Percentiles rank a stretch among this genome's conserved stretches.
phyloP scores from a whole-genome alignment of 139 green algal genomes.

The Chlamydomonas schloesseri region DNA sequence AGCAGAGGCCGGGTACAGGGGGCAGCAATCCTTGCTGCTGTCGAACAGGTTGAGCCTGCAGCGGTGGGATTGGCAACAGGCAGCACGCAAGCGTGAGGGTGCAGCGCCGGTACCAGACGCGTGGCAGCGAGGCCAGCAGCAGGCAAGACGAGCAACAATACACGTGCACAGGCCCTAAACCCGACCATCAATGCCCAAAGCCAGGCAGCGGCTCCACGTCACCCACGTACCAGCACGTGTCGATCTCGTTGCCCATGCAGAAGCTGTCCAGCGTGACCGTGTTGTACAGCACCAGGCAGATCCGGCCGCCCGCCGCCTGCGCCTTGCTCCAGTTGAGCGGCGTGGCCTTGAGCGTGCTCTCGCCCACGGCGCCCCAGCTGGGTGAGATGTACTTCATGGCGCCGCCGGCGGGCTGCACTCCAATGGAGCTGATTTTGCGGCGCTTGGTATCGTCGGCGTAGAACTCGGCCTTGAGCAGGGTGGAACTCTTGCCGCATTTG shows the following conservation, averaged over 20 bases:
- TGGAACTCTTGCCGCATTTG: not conserved
- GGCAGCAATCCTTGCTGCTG: conserved; percentile 6
- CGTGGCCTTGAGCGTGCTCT: conserved; percentile 23
- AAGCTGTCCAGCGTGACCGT: not conserved
- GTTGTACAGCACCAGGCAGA: conserved; percentile 12
- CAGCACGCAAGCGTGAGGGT: not conserved
- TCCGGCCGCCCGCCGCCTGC: not conserved
- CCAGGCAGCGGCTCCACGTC: no score
- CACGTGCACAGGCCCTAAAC: no score
- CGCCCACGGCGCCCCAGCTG: not conserved
- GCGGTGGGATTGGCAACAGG: not conserved
- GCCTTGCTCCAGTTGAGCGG: conserved; percentile 13
- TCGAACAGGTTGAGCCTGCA: conserved; percentile 20
- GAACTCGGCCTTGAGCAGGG: conserved; percentile 12
- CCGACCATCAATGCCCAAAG: no score
- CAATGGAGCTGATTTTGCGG: conserved; percentile 1
- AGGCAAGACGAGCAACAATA: no score
- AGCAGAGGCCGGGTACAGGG: not conserved
- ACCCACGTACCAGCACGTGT: conserved; percentile 11
- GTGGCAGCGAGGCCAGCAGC: no score
- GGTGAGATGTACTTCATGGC: not conserved
- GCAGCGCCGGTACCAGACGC: no score
- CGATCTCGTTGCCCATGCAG: not conserved
- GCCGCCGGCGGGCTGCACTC: not conserved
- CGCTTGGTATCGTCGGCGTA: conserved; percentile 3